Conservation (phyloP, 495 filamentous ascomycete genomes). For the Bacidia gigantensis region DNA sequence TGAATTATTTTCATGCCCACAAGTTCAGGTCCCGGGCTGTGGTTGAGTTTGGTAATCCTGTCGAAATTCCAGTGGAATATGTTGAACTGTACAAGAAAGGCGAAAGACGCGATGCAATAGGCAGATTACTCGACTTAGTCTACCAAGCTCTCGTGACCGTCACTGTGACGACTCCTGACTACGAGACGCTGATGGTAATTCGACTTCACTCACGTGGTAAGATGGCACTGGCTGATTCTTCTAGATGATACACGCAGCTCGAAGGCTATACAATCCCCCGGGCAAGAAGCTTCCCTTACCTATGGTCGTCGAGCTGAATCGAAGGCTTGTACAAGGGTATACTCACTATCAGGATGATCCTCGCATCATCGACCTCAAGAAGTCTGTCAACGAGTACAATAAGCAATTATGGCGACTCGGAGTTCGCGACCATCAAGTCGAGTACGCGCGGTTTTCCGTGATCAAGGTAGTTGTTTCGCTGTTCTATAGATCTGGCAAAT, state of each 20-base stretch:
- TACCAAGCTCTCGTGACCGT: conserved; percentile 75
- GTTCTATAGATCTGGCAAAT: conserved; percentile 65
- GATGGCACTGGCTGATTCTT: conserved; percentile 21
- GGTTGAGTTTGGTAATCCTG: conserved; percentile 82
- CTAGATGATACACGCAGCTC: conserved; percentile 78
- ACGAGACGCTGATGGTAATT: conserved; percentile 87
- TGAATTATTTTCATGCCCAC: conserved; percentile 99
- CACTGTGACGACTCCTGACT: conserved; percentile 87
- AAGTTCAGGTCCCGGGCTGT: conserved; percentile 97
- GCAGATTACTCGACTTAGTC: conserved; percentile 67
- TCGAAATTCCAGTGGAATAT: conserved; percentile 67
- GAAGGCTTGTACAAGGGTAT: conserved; percentile 84
- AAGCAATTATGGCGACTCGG: conserved; percentile 71
- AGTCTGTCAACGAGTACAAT: conserved; percentile 77
- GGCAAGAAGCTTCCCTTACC: conserved; percentile 90
- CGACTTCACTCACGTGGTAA: background rate
- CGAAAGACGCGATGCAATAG: conserved; percentile 72
- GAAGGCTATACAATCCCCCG: conserved; percentile 83
- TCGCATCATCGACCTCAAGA: conserved; percentile 65
- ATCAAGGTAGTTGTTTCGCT: conserved; percentile 60
- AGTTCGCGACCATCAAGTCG: conserved; percentile 88
- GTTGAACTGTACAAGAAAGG: conserved; percentile 76
- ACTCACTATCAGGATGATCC: conserved; percentile 83
- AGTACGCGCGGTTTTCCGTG: conserved; percentile 74
- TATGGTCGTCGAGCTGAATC: conserved; percentile 90